A percentile compares a stretch with the other conserved stretches of the same genome.
These are phyloP conservation scores for Bruguiera parviflora DNA, from an alignment of 345 rosid species.

Conservation along the genomic window DNA sequence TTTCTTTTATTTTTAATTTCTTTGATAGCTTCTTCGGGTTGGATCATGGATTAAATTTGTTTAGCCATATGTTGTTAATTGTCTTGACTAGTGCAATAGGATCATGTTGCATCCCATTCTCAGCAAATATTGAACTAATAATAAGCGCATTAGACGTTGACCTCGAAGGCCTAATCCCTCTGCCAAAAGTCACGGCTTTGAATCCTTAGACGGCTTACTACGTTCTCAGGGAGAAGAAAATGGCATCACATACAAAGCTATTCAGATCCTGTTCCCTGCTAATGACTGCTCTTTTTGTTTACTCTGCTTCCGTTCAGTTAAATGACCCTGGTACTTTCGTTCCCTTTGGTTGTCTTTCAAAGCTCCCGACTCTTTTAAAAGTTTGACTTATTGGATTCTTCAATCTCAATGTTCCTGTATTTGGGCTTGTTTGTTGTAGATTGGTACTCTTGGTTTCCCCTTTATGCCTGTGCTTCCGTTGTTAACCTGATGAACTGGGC, in stretches of 20 bases:
- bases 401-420: neutral
- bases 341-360: neutral
- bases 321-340: slow-evolving; percentile 59
- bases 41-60: too few species aligned
- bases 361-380: neutral
- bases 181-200: neutral
- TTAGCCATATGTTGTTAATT: too few species aligned
- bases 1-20: too few species aligned
- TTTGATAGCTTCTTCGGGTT: too few species aligned
- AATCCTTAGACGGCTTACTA: neutral
- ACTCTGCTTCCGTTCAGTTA: slow-evolving; percentile 76
- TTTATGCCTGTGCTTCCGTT: slow-evolving; percentile 52
- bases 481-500: slow-evolving; percentile 46
- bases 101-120: too few species aligned
- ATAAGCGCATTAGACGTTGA: slow-evolving; percentile 15
- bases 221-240: neutral
- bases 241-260: slow-evolving; percentile 12
- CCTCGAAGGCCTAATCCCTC: neutral
- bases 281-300: slow-evolving; percentile 68
- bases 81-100: too few species aligned
- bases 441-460: slow-evolving; percentile 87
- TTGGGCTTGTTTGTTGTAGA: slow-evolving; percentile 32
- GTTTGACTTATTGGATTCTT: neutral
- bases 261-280: slow-evolving; percentile 38
- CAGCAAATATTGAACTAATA: neutral